A percentile compares a stretch with the other conserved stretches of the same genome.
Evolutionary conservation across 1,139 yeast species (phyloP).

Genomic region (Komagataea norvegica): DNA sequence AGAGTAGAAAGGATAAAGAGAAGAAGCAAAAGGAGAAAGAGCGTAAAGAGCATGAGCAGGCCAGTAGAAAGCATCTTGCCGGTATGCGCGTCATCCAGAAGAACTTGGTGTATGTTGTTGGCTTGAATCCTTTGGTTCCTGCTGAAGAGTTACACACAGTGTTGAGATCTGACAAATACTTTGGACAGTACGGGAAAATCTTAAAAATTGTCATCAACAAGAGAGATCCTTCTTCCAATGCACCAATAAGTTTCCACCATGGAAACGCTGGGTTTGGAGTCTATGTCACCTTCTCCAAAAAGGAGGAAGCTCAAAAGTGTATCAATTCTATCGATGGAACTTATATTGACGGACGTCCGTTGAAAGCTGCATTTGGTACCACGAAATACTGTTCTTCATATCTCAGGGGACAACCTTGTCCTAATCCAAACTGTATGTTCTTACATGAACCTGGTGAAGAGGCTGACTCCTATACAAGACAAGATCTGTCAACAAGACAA

Average conservation of each 20-base stretch:
- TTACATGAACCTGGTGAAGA: slow-evolving; percentile 99
- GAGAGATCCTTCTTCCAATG: slow-evolving; percentile 46
- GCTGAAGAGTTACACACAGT: slow-evolving; percentile 86
- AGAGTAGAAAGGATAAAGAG: slow-evolving; percentile 78
- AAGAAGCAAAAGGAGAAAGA: slow-evolving; percentile 88
- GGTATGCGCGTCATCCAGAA: slow-evolving; percentile 98
- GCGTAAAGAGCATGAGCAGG: slow-evolving; percentile 84
- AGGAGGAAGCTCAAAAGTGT: slow-evolving; percentile 93
- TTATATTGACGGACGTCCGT: slow-evolving; percentile 79
- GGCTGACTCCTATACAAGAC: slow-evolving; percentile 93
- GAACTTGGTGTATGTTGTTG: slow-evolving; percentile 94
- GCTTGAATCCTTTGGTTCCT: slow-evolving; percentile 80
- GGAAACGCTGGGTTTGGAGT: slow-evolving; percentile 83
- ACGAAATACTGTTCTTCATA: slow-evolving; percentile 97
- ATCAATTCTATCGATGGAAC: slow-evolving; percentile 94
- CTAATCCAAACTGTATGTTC: slow-evolving; percentile 98
- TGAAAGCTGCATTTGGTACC: slow-evolving; percentile 96
- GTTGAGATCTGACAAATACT: slow-evolving; percentile 84
- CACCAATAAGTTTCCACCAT: slow-evolving; percentile 35
- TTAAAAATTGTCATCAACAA: slow-evolving; percentile 90
- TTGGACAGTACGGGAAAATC: slow-evolving; percentile 97
- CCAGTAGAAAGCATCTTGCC: slow-evolving; percentile 86
- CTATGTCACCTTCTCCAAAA: slow-evolving; percentile 86
- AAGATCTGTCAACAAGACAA: slow-evolving; percentile 82
- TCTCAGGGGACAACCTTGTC: slow-evolving; percentile 92